Base-by-base conservation (phyloP, 2,329 filamentous ascomycete genomes). In the Sporothrix luriei region DNA sequence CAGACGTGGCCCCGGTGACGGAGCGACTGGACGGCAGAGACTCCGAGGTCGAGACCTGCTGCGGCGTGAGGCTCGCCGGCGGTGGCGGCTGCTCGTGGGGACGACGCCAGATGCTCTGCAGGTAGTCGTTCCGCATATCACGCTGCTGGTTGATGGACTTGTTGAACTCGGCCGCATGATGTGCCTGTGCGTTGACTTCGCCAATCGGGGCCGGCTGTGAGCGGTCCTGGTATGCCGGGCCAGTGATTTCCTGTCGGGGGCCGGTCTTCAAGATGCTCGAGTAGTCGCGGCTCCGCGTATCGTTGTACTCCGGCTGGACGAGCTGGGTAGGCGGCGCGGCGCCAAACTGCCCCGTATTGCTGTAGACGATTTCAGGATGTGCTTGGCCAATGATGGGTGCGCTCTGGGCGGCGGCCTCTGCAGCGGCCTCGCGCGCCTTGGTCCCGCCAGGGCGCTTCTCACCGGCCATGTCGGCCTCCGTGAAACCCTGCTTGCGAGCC, bases 401-500 rank as follows among this genome's bases (percentile, higher is more conserved):
- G 74, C 83, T 87, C 76, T 85, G 84, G 82, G 72, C 76, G 14
- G 91, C 88, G 29, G 90, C 90, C 59, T 92, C 90, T 16, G 91
- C 88, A 21, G 90, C 90, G 55, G 91, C 90, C 81, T 97, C 92
- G 76, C 94, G 87, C 72, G 91, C 91, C 82, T 96, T 97, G 70
- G 93, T 89, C 51, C 92, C 94, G 68, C 95, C 95, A 6, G 95
- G 95, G 73, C 95, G 87, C 83, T 99, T 98, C 81, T 99, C 95
- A 52, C 95, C 95, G 4, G 95, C 95, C 66, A 94, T 85, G 79
- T 99, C 95, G 73, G 96, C 93, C 78, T 99, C 95, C 0, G 95
- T 99, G 78, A 99, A 99, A 13, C 95, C 95, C 80, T 99, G 95
- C 80, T 98, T 99, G 62, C 91, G 87, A 9, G 95, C 95, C 80